phyloP scores from a whole-genome alignment of 2,329 filamentous ascomycete genomes.

The Verticillium tricorpus region DNA sequence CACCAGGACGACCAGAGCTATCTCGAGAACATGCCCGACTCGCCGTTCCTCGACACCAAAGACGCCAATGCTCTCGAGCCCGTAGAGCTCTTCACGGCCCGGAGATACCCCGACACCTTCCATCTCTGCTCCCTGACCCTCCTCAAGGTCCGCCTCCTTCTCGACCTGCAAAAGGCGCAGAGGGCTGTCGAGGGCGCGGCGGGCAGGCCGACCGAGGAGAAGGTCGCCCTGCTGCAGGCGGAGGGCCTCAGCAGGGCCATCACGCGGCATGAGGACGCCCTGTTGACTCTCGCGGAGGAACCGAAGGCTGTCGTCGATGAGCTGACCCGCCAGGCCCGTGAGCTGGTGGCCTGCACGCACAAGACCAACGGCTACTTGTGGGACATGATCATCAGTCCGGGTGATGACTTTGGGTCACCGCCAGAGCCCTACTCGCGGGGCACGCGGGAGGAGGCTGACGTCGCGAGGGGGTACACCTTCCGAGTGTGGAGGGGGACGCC shows the following conservation, averaged over 20 bases:
- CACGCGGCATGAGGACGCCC: not conserved
- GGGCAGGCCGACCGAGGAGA: not conserved
- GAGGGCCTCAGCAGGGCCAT: not conserved
- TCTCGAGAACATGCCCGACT: conserved; percentile 11
- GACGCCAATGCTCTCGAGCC: conserved; percentile 17
- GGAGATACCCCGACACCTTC: not conserved
- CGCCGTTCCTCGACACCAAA: conserved; percentile 15
- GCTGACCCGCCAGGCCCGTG: not conserved
- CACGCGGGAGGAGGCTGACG: not conserved
- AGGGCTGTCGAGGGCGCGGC: not conserved
- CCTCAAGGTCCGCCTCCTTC: conserved; percentile 19
- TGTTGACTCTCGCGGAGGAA: not conserved
- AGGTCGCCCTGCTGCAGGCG: not conserved
- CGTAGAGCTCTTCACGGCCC: conserved; percentile 2
- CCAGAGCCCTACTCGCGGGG: not conserved
- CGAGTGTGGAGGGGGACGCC: not conserved
- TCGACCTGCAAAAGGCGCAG: not conserved
- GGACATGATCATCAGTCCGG: not conserved
- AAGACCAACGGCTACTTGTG: not conserved
- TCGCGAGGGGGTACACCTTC: not conserved
- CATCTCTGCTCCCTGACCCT: not conserved
- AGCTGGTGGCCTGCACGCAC: not conserved
- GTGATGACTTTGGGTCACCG: not conserved
- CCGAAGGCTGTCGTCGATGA: not conserved
- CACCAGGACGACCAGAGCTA: conserved; percentile 12